These are phyloP conservation scores for Sesbania bispinosa DNA, from an alignment of 306 rosid species.

Conservation along the genomic window DNA sequence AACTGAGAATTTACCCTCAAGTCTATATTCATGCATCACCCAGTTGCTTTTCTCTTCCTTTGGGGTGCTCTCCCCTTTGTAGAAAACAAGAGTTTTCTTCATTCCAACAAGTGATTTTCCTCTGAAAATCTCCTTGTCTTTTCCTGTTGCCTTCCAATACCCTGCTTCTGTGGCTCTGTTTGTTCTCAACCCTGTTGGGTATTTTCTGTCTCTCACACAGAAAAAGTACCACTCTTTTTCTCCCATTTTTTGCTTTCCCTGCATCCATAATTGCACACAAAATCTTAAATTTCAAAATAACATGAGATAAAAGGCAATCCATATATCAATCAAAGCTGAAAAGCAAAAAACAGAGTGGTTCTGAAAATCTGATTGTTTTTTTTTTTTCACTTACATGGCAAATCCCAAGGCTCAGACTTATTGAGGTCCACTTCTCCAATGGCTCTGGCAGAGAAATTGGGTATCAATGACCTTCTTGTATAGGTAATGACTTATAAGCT, in stretches of 20 bases:
- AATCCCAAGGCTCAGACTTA: conserved; percentile 97
- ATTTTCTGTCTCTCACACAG: conserved; percentile 90
- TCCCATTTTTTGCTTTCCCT: conserved; percentile 98
- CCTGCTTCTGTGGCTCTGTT: conserved; percentile 96
- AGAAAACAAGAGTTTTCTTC: conserved; percentile 95
- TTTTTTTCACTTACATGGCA: conserved; percentile 74
- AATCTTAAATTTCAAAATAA: too few relatives aligned
- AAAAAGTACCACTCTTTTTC: conserved; percentile 96
- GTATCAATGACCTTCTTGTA: conserved; percentile 59
- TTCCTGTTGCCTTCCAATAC: conserved; percentile 97
- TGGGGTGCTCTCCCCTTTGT: conserved; percentile 93
- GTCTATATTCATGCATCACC: conserved; percentile 96
- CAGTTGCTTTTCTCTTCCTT: conserved; percentile 91
- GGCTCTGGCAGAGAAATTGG: conserved; percentile 60
- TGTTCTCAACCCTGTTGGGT: conserved; percentile 94
- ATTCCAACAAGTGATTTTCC: conserved; percentile 85
- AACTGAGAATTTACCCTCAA: conserved; percentile 78
- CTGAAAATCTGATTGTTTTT: neutral
- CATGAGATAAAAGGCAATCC: too few relatives aligned
- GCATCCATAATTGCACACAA: neutral
- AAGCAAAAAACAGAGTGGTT: neutral
- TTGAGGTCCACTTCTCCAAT: conserved; percentile 96
- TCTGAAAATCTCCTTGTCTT: conserved; percentile 84
- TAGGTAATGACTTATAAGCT: conserved; percentile 82
- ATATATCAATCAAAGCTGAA: too few relatives aligned